Conservation (phyloP, 106 monocot genomes). For the Acanthochlamys bracteata region DNA sequence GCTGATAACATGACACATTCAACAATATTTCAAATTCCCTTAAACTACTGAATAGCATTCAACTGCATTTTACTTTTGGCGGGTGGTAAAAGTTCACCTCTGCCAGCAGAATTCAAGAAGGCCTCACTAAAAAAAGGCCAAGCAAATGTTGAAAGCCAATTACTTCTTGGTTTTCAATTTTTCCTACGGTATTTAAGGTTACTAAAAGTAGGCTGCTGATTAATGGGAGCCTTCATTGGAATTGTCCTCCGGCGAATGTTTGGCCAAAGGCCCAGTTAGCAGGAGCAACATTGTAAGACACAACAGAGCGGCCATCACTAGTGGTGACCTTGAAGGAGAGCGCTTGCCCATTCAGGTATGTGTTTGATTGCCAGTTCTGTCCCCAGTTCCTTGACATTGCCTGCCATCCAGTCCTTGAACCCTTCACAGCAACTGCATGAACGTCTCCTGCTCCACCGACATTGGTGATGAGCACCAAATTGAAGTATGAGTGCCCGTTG, state of each 20-base stretch:
- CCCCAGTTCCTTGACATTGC: conserved; percentile 19
- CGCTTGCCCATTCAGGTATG: conserved; percentile 6
- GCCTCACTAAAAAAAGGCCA: too few relatives aligned
- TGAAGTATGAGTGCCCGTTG: conserved; percentile 13
- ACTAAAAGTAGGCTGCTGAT: too few relatives aligned
- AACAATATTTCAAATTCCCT: too few relatives aligned
- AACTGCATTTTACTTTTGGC: not conserved
- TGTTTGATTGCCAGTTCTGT: conserved; percentile 12
- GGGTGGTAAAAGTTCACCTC: conserved; percentile 5
- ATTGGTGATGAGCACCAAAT: conserved; percentile 13
- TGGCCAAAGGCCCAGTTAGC: conserved; percentile 15
- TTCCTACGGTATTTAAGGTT: too few relatives aligned
- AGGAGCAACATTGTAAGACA: conserved; percentile 11
- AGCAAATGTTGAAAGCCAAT: too few relatives aligned
- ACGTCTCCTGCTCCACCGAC: conserved; percentile 15
- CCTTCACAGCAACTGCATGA: conserved; percentile 14
- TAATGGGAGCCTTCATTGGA: not conserved
- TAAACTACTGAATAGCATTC: not conserved
- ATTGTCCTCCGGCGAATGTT: conserved; percentile 11
- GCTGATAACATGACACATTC: too few relatives aligned
- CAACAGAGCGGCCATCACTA: conserved; percentile 11
- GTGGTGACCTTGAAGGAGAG: conserved; percentile 22
- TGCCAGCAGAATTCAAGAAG: not conserved
- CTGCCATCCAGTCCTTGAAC: conserved; percentile 10
- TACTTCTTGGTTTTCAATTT: too few relatives aligned